A percentile compares a stretch with the other conserved stretches of the same genome.
Conservation (phyloP, 1,139 yeast species). For the Zygosaccharomyces pseudobailii region DNA sequence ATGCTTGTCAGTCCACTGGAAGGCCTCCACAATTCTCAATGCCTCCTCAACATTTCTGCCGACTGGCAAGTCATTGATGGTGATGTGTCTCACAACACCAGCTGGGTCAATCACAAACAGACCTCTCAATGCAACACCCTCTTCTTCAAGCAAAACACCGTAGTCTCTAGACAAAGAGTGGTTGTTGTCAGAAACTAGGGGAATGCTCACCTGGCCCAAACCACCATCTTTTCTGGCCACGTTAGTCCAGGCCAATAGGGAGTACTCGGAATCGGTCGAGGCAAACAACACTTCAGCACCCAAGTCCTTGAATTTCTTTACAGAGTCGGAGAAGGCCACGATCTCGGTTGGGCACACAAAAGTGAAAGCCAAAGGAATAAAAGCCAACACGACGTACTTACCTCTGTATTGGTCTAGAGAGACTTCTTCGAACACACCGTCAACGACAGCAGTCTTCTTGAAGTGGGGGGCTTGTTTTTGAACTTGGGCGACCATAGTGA, state of each 20-base stretch:
- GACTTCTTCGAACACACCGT: slow-evolving; percentile 92
- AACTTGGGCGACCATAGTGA: slow-evolving; percentile 74
- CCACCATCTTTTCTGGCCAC: slow-evolving; percentile 97
- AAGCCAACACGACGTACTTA: slow-evolving; percentile 94
- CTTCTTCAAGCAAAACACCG: slow-evolving; percentile 95
- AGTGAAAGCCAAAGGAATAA: slow-evolving; percentile 98
- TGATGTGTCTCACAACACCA: slow-evolving; percentile 90
- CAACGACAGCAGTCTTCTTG: slow-evolving; percentile 94
- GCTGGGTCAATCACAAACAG: slow-evolving; percentile 95
- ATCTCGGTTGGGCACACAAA: slow-evolving; percentile 99
- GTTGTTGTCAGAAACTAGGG: slow-evolving; percentile 94
- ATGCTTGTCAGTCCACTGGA: slow-evolving; percentile 97
- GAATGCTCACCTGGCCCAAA: slow-evolving; percentile 89
- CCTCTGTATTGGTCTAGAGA: slow-evolving; percentile 94
- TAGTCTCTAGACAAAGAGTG: slow-evolving; percentile 90
- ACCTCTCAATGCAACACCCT: slow-evolving; percentile 96
- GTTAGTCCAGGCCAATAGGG: slow-evolving; percentile 97
- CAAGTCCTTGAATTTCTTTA: slow-evolving; percentile 79
- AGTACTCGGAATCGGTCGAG: slow-evolving; percentile 97
- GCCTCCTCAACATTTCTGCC: slow-evolving; percentile 99
- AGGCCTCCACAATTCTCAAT: slow-evolving; percentile 93
- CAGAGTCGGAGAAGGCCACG: slow-evolving; percentile 96
- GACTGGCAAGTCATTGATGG: slow-evolving; percentile 97
- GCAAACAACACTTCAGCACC: slow-evolving; percentile 90
- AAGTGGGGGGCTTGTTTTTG: slow-evolving; percentile 95